Conservation (phyloP, 1,284 basidiomycete species). For the Gastroboletus turbinatus region DNA sequence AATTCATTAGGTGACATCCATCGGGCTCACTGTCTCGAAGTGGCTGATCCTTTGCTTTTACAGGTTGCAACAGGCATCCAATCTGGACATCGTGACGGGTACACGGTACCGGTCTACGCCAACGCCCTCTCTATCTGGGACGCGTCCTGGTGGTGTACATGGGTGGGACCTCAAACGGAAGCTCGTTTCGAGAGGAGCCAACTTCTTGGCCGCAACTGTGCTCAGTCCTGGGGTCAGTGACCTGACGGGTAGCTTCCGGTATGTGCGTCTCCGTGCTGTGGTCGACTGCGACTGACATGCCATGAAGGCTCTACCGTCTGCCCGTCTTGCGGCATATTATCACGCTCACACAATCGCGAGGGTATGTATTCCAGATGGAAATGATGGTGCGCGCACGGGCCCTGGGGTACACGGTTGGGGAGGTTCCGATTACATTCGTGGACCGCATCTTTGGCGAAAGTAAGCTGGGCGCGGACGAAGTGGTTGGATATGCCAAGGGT, state of each 20-base stretch:
- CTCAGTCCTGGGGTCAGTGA: slow-evolving; percentile 84
- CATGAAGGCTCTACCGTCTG: slow-evolving; percentile 70
- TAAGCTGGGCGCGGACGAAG: slow-evolving; percentile 86
- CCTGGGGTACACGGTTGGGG: slow-evolving; percentile 81
- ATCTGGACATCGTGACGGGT: slow-evolving; percentile 88
- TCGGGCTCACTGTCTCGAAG: neutral
- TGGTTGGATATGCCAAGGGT: slow-evolving; percentile 87
- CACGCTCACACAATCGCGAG: slow-evolving; percentile 77
- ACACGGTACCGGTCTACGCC: slow-evolving; percentile 78
- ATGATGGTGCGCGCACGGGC: slow-evolving; percentile 90
- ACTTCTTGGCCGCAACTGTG: slow-evolving; percentile 82
- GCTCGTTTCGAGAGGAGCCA: slow-evolving; percentile 82
- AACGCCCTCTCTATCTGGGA: slow-evolving; percentile 49
- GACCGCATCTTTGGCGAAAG: slow-evolving; percentile 92
- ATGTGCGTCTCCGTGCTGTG: slow-evolving; percentile 19
- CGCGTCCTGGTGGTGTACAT: slow-evolving; percentile 77
- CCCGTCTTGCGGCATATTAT: slow-evolving; percentile 82
- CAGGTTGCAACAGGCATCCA: slow-evolving; percentile 76
- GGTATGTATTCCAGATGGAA: slow-evolving; percentile 97
- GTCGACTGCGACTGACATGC: neutral
- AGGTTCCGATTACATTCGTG: slow-evolving; percentile 92
- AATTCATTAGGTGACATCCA: slow-evolving; percentile 70
- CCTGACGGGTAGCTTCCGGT: slow-evolving; percentile 87
- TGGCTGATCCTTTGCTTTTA: slow-evolving; percentile 6
- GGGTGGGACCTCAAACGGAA: slow-evolving; percentile 90